Base-by-base conservation (phyloP, 768 basidiomycete genomes). In the Mycena latifolia region DNA sequence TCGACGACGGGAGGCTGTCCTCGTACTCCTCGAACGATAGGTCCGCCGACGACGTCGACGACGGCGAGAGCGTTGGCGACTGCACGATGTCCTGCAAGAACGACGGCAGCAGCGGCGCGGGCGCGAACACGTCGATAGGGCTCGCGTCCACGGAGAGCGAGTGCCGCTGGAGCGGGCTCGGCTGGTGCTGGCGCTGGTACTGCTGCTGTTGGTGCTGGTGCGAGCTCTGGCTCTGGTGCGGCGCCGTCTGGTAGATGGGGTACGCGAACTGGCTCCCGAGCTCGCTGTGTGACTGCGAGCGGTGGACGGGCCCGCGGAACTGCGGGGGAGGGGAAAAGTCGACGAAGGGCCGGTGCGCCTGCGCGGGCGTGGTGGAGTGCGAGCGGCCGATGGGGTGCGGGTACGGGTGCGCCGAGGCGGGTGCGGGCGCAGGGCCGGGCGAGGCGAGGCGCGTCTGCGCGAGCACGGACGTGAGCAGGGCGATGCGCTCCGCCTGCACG, bases 401-500 rank as follows among this genome's bases (percentile, higher is more conserved):
- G 50, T 27, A 66, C n/a, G 55, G 66, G 55, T 45, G 68, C 31
- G 57, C 47, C 35, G 74, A 69, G 25, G 71, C 53, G 10, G 72
- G 46, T 48, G 71, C 55, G 12, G 73, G 53, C 10, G 45, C 46
- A 35, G 33, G 33, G 33, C 14, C 52, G 47, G 69, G 56, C 72
- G 71, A 57, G 77, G 72, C 27, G 75, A 65, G 43, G 33, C 61
- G 85, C 20, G 85, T 85, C 72, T 88, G 88, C 2, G 87, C 78
- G 55, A 94, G 86, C 46, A 93, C 89, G 55, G 89, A 88, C 2
- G 92, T 91, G 54, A 95, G 84, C 22, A 94, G 82, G 27, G 90
- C 89, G 69, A 95, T 93, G 58, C 93, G 88, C 74, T 94, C 93
- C 18, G 92, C 89, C 77, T 95, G 93, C 46, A 94, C 92, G 25